phyloP scores from a whole-genome alignment of 169 alveolate genomes.

The Cryptosporidium parvum region DNA sequence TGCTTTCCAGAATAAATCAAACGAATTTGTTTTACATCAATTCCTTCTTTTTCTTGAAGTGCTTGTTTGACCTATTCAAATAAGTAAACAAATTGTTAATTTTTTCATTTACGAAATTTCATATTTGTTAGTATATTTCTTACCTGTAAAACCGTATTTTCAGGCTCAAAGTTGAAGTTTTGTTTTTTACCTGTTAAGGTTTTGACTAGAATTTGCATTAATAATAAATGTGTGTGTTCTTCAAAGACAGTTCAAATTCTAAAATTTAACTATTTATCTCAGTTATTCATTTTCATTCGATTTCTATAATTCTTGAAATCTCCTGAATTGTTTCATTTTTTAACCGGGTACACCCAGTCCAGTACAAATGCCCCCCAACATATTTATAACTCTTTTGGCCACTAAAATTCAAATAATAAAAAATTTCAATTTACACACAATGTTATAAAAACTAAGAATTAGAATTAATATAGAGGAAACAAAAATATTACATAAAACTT shows the following conservation, averaged over 20 bases:
- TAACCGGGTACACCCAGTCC: not conserved
- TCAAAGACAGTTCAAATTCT: not conserved
- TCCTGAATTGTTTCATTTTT: not conserved
- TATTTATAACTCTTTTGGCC: not conserved
- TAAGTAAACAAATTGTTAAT: not conserved
- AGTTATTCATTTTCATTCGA: not conserved
- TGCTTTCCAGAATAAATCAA: conserved; percentile 92
- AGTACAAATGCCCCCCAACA: not conserved
- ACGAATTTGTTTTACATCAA: conserved; percentile 90
- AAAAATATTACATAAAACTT: not conserved
- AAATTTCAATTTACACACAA: not conserved
- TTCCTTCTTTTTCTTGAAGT: conserved; percentile 94
- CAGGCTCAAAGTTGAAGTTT: conserved; percentile 94
- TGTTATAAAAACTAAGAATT: not conserved
- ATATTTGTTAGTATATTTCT: not conserved
- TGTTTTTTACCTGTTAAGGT: conserved; percentile 94
- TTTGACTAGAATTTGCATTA: conserved; percentile 91
- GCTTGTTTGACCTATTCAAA: conserved; percentile 85
- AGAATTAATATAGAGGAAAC: not conserved
- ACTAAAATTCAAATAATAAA: not conserved
- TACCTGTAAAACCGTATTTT: conserved; percentile 92
- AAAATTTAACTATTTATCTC: not conserved
- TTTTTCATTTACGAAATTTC: not conserved
- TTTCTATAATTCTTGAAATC: not conserved
- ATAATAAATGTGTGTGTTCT: not conserved